A percentile compares a stretch with the other conserved stretches of the same genome.
phyloP scores from a whole-genome alignment of 176 grass and related monocot genomes.

The Microstegium vimineum region DNA sequence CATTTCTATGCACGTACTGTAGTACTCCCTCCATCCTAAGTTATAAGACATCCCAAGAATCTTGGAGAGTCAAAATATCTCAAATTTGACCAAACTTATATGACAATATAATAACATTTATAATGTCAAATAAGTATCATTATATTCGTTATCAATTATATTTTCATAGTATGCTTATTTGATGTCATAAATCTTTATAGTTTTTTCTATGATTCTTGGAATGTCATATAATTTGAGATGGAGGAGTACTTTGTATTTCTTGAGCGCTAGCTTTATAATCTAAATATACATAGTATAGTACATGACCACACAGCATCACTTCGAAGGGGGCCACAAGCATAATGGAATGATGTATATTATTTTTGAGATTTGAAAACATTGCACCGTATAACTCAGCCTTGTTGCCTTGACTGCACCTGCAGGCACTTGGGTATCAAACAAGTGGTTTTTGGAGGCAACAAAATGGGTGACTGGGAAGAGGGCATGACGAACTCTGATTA shows the following conservation, averaged over 20 bases:
- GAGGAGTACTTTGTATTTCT: neutral
- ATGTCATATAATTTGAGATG: too few relatives aligned
- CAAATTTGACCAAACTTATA: too few relatives aligned
- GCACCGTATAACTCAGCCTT: neutral
- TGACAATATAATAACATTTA: too few relatives aligned
- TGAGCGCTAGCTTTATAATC: neutral
- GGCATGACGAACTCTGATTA: constrained; percentile 71
- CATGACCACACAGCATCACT: neutral
- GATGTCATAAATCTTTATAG: too few relatives aligned
- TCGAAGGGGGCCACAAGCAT: neutral
- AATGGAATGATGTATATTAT: neutral
- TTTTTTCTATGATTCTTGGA: too few relatives aligned
- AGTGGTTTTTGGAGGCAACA: constrained; percentile 69
- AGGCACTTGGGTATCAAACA: constrained; percentile 86
- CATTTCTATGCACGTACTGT: too few relatives aligned
- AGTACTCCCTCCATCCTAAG: too few relatives aligned
- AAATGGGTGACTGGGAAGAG: constrained; percentile 81
- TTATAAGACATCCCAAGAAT: too few relatives aligned
- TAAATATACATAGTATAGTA: neutral
- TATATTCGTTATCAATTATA: too few relatives aligned
- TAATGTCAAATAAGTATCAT: too few relatives aligned
- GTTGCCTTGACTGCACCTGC: constrained; percentile 10
- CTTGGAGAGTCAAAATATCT: too few relatives aligned
- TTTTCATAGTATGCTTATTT: too few relatives aligned
- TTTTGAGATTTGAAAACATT: neutral